Base-by-base conservation (phyloP, 2,329 filamentous ascomycete genomes). In the Purpureocillium lavendulum region DNA sequence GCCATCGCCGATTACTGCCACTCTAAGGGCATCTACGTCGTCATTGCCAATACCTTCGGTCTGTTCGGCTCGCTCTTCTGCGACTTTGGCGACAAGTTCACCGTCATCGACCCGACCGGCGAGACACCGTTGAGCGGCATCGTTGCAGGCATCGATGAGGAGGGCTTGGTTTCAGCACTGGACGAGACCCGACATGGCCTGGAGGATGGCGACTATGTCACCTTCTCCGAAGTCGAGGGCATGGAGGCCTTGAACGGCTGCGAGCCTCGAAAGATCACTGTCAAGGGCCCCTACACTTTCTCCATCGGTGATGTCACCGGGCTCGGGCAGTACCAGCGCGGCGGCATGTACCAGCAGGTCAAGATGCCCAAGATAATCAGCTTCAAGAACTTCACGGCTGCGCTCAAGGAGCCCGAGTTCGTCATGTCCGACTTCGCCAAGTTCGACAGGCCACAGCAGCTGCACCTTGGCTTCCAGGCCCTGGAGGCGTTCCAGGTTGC, bases 201-300 rank as follows among this genome's bases (percentile, higher is more conserved):
- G 30, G 88, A 96, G 62, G 92, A 98, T 70, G 92, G 90, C 16
- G 92, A 98, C 60, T 95, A 82, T 59, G 88, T 98, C 40, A 95
- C 87, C 8, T 98, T 98, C 61, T 82, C 86, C 3, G 92, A 98
- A 60, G 61, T 98, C 16, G 80, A 92, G 67, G 92, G 92, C 16
- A 87, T 98, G 85, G 89, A 95, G 45, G 80, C 65, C 6, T 64
- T 98, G 46, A 98, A 98, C 60, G 77, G 77, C 51, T 75, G 78
- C 33, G 85, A 87, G 46, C 90, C 92, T 36, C 80, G 86, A 50
- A 95, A 96, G 68, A 78, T 98, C 45, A 87, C 84, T 4, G 88
- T 96, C 36, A 96, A 94, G 67, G 92, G 86, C 1, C 92, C 92
- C 4, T 98, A 97, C 61, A 95, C 89, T 8, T 98, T 98, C 65